Evolutionary conservation across 139 green algal genomes (phyloP).

Genomic region (Chlorella sp.): DNA sequence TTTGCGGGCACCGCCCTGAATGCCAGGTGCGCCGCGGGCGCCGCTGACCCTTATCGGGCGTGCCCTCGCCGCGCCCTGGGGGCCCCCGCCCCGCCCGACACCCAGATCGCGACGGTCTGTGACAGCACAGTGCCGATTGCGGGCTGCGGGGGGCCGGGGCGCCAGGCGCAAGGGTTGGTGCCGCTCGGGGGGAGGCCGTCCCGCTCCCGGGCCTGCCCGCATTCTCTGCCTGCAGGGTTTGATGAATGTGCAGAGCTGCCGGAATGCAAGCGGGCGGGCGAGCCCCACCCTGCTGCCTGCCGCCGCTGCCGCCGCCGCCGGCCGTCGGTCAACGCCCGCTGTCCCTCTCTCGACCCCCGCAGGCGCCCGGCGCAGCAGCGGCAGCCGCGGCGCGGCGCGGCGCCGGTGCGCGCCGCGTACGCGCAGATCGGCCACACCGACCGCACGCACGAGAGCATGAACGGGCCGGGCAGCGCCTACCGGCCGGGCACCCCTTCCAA

Average conservation of each 20-base stretch:
- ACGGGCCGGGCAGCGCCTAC: not conserved
- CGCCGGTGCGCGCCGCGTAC: not conserved
- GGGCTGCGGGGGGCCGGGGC: too few species aligned
- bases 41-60: too few species aligned
- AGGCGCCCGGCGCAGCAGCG: not conserved
- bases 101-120: too few species aligned
- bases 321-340: too few species aligned
- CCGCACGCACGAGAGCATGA: slow-evolving; percentile 22
- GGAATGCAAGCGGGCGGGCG: not conserved
- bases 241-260: not conserved
- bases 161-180: too few species aligned
- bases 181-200: too few species aligned
- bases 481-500: not conserved
- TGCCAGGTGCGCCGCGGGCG: too few species aligned
- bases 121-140: too few species aligned
- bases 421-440: slow-evolving; percentile 19
- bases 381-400: not conserved
- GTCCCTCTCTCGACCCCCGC: not conserved
- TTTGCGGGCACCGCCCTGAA: too few species aligned
- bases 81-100: too few species aligned
- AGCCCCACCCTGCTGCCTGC: not conserved
- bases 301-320: too few species aligned
- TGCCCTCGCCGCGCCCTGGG: too few species aligned
- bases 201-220: not conserved
- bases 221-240: not conserved